phyloP scores from a whole-genome alignment of 192 early-diverging fungal genomes.

The Oehlia diaphana region DNA sequence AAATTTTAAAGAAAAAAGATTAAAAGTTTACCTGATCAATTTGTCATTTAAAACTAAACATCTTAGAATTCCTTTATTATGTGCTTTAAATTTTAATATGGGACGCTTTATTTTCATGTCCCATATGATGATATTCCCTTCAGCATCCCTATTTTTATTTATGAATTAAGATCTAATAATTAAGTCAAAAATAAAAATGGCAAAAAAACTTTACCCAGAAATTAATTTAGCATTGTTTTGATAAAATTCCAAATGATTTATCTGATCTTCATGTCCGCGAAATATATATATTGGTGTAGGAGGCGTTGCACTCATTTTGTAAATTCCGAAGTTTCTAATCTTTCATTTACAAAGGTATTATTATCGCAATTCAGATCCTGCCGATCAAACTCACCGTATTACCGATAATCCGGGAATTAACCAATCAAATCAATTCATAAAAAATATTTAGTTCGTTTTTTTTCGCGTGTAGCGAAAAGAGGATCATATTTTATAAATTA shows the following conservation, averaged over 20 bases:
- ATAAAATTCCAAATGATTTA: conserved; percentile 40
- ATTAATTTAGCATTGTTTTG: conserved; percentile 36
- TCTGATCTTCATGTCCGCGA: conserved; percentile 40
- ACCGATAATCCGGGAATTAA: too few species aligned
- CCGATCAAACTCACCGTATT: too few species aligned
- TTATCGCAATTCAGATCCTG: too few species aligned
- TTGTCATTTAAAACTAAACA: background rate
- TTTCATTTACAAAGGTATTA: too few species aligned
- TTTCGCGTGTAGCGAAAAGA: background rate
- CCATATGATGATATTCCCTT: conserved; percentile 21
- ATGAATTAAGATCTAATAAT: background rate
- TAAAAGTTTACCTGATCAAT: conserved; percentile 21
- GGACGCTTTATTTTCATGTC: conserved; percentile 8
- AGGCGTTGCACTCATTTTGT: conserved; percentile 5
- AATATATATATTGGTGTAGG: conserved; percentile 42
- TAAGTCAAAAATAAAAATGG: conserved; percentile 13
- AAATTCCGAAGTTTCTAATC: too few species aligned
- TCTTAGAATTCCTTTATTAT: conserved; percentile 20
- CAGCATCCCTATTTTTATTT: background rate
- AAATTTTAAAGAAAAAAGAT: background rate
- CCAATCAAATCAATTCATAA: too few species aligned
- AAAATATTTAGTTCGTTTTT: background rate
- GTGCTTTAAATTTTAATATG: conserved; percentile 18
- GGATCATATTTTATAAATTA: background rate
- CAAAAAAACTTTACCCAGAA: conserved; percentile 36